Percentiles rank a stretch among this genome's conserved stretches.
Evolutionary conservation across 176 grass and related monocot genomes (phyloP).

Genomic region (Triticum aestivum): IWGSC_CS_RefSeq_v2.1 NC_057801.1:385739024-385739523

Average conservation of each 20-base stretch:
- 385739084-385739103: not conserved
- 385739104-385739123: too few species aligned
- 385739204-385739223: not conserved
- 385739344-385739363: not conserved
- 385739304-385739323: conserved; percentile 6
- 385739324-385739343: not conserved
- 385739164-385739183: not conserved
- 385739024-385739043: not conserved
- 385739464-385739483: not conserved
- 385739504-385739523: not conserved
- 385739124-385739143: too few species aligned
- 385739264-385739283: conserved; percentile 13
- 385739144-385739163: not conserved
- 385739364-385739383: not conserved
- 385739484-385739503: not conserved
- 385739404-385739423: not conserved
- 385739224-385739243: not conserved
- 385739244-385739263: not conserved
- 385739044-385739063: not conserved
- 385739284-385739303: not conserved
- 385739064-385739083: not conserved
- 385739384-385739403: conserved; percentile 3
- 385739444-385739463: not conserved
- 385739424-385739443: not conserved
- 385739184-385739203: not conserved